Percentiles rank a stretch among this genome's conserved stretches.
Conservation (phyloP, 208 protist species). For the Leishmania gerbilli region DNA sequence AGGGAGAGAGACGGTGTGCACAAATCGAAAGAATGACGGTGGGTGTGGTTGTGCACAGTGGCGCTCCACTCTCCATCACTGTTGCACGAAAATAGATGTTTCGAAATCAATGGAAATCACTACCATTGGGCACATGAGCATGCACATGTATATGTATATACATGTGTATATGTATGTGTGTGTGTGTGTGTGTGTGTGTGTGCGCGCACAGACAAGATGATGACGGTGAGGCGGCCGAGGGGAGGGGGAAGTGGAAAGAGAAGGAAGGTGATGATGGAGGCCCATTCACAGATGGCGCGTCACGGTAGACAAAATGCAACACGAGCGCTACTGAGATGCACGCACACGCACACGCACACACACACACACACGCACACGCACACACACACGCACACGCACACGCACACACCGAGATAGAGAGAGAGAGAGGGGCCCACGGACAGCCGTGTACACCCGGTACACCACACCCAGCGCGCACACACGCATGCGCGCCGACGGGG, state of each 20-base stretch:
- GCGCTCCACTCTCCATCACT: no score
- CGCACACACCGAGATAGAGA: neutral
- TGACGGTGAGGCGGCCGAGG: neutral
- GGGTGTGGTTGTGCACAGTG: no score
- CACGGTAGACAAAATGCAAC: neutral
- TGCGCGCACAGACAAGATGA: neutral
- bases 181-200: neutral
- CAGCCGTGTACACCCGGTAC: neutral
- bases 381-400: no score
- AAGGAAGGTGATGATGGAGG: neutral
- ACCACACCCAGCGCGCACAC: neutral
- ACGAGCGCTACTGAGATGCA: neutral
- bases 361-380: neutral
- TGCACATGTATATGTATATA: neutral
- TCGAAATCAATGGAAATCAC: neutral
- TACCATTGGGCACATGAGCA: neutral
- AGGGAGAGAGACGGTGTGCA: no score
- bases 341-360: neutral
- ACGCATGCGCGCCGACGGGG: neutral
- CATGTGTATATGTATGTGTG: neutral
- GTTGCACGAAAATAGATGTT: neutral
- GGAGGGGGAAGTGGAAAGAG: neutral
- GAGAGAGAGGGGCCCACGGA: neutral
- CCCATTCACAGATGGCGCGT: neutral
- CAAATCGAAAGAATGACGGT: no score